Percentiles rank a stretch among this genome's conserved stretches.
phyloP scores from a whole-genome alignment of 73 alveolate species.

The Paramecium tetraurelia region DNA sequence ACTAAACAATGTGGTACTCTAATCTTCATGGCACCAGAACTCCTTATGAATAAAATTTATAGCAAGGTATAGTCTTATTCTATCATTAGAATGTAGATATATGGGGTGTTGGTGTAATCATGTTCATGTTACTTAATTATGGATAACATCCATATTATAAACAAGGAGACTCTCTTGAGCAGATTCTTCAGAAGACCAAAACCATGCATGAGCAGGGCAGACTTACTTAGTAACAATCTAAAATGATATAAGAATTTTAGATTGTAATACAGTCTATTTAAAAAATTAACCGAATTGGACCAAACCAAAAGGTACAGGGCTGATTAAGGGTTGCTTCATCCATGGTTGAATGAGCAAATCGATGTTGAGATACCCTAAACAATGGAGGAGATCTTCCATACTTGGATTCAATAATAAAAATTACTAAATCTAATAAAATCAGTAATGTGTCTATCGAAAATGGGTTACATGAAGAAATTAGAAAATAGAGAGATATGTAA shows the following conservation, averaged over 20 bases:
- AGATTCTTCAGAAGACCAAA: constrained; percentile 57
- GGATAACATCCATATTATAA: constrained; percentile 75
- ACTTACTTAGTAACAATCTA: constrained; percentile 8
- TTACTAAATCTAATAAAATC: background rate
- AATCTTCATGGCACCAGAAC: constrained; percentile 76
- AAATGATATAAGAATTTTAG: constrained; percentile 35
- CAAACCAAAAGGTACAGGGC: constrained; percentile 74
- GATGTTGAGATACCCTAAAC: constrained; percentile 47
- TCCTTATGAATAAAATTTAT: constrained; percentile 52
- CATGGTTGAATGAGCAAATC: constrained; percentile 71
- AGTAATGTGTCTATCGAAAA: background rate
- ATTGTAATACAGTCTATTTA: constrained; percentile 62
- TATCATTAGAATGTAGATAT: constrained; percentile 64
- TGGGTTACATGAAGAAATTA: background rate
- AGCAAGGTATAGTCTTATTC: constrained; percentile 11
- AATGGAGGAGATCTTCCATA: constrained; percentile 46
- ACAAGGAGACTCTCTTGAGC: constrained; percentile 44
- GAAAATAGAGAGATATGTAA: background rate
- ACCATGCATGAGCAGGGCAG: background rate
- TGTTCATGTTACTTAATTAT: constrained; percentile 60
- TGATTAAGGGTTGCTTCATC: constrained; percentile 70
- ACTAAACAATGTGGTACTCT: constrained; percentile 74
- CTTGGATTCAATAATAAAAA: background rate
- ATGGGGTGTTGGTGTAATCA: constrained; percentile 73
- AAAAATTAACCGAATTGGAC: constrained; percentile 71